These are phyloP conservation scores for Kodamaea plutei DNA, from an alignment of 1,139 yeast genomes.

Conservation along the genomic window DNA sequence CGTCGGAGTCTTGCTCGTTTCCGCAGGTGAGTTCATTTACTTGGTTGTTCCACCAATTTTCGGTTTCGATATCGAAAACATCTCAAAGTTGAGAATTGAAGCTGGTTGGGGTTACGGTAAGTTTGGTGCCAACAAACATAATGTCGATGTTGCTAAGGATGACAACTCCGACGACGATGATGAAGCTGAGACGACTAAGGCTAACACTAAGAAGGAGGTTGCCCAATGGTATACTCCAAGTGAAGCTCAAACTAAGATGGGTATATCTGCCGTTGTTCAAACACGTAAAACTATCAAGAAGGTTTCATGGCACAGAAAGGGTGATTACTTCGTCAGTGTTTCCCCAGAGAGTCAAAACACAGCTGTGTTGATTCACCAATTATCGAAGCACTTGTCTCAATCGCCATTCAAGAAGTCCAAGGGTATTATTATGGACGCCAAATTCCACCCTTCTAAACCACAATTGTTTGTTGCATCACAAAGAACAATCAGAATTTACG, in stretches of 20 bases:
- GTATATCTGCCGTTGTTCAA: conserved; percentile 69
- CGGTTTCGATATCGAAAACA: conserved; percentile 82
- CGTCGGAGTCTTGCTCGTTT: conserved; percentile 75
- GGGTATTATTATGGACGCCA: conserved; percentile 94
- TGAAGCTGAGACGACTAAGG: conserved; percentile 28
- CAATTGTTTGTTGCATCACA: conserved; percentile 93
- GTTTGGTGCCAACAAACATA: conserved; percentile 52
- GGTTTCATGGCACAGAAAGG: conserved; percentile 93
- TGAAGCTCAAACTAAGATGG: conserved; percentile 53
- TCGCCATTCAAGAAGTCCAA: conserved; percentile 91
- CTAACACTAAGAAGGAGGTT: conserved; percentile 49
- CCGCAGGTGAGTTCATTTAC: conserved; percentile 77
- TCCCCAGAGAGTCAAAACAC: conserved; percentile 87
- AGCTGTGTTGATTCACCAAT: conserved; percentile 88
- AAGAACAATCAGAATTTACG: conserved; percentile 85
- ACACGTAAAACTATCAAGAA: conserved; percentile 73
- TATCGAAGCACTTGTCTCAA: conserved; percentile 93
- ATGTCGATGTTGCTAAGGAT: conserved; percentile 41
- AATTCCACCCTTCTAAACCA: conserved; percentile 95
- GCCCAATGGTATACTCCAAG: conserved; percentile 88
- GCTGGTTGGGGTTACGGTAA: conserved; percentile 91
- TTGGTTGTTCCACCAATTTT: conserved; percentile 86
- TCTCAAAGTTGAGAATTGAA: conserved; percentile 74
- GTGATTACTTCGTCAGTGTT: conserved; percentile 93
- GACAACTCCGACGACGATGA: conserved; percentile 29